Conservation (phyloP, 352 stramenopile species). For the Aphanomyces euteiches region DNA sequence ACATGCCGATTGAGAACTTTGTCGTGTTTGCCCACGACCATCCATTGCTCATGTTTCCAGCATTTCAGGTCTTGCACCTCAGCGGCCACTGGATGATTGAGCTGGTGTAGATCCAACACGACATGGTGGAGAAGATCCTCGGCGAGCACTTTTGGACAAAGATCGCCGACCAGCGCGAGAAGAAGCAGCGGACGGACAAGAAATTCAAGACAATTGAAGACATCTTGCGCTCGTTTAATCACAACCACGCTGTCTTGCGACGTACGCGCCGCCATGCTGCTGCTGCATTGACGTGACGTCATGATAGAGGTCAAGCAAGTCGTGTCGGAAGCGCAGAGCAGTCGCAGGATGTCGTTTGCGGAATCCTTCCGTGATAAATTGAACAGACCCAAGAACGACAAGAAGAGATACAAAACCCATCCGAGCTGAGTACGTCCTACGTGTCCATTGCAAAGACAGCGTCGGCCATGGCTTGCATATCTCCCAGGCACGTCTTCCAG, state of each 20-base stretch:
- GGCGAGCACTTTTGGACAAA: conserved; percentile 57
- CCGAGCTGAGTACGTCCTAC: neutral
- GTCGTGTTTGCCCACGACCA: conserved; percentile 54
- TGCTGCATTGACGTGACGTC: neutral
- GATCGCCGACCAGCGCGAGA: conserved; percentile 44
- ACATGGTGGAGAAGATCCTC: conserved; percentile 57
- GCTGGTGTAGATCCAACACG: conserved; percentile 47
- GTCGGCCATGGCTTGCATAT: too few relatives aligned
- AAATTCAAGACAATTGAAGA: conserved; percentile 17
- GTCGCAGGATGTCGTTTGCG: too few relatives aligned
- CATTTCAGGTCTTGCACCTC: conserved; percentile 36
- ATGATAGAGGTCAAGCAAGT: conserved; percentile 11
- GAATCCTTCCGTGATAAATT: neutral
- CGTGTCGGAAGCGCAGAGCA: neutral
- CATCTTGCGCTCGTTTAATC: conserved; percentile 14
- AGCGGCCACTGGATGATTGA: too few relatives aligned
- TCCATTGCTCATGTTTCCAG: conserved; percentile 64
- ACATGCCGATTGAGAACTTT: conserved; percentile 45
- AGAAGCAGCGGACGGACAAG: neutral
- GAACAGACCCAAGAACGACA: conserved; percentile 1
- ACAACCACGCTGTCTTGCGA: conserved; percentile 13
- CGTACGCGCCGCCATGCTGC: conserved; percentile 1
- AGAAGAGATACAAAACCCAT: neutral
- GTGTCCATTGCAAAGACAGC: too few relatives aligned
- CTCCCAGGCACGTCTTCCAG: too few relatives aligned